A percentile compares a stretch with the other conserved stretches of the same genome.
These are phyloP conservation scores for Saccharomyces hybrid DNA, from an alignment of 1,139 yeast genomes.

Conservation along the genomic window DNA sequence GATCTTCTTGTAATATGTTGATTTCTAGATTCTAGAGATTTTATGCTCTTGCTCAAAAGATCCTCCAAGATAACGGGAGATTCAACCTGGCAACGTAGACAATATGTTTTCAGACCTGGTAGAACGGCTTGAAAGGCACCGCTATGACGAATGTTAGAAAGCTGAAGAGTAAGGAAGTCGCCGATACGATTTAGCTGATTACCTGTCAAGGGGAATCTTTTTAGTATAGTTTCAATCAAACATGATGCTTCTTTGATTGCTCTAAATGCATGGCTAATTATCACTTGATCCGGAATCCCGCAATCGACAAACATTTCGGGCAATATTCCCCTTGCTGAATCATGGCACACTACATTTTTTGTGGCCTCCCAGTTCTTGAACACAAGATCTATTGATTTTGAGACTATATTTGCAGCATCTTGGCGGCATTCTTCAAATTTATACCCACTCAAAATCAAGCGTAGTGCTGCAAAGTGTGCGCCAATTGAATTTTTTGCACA, in stretches of 20 bases:
- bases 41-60: slow-evolving; percentile 54
- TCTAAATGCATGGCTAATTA: slow-evolving; percentile 73
- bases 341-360: slow-evolving; percentile 52
- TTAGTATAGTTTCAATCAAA: slow-evolving; percentile 40
- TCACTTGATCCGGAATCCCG: slow-evolving; percentile 50
- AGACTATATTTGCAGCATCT: slow-evolving; percentile 13
- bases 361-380: slow-evolving; percentile 47
- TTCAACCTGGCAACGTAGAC: slow-evolving; percentile 41
- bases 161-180: slow-evolving; percentile 52
- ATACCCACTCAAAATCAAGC: slow-evolving; percentile 39
- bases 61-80: slow-evolving; percentile 36
- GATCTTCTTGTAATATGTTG: slow-evolving; percentile 80
- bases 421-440: slow-evolving; percentile 15
- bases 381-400: slow-evolving; percentile 22
- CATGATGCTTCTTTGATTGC: slow-evolving; percentile 69
- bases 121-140: slow-evolving; percentile 88
- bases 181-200: slow-evolving; percentile 39
- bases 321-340: slow-evolving; percentile 57
- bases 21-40: slow-evolving; percentile 46
- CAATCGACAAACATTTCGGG: slow-evolving; percentile 37
- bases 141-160: slow-evolving; percentile 71
- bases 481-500: slow-evolving; percentile 42
- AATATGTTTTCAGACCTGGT: slow-evolving; percentile 65
- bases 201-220: slow-evolving; percentile 21
- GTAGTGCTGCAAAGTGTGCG: slow-evolving; percentile 55